Conservation (phyloP, 768 basidiomycete species). For the Leccinum aurantiacum region DNA sequence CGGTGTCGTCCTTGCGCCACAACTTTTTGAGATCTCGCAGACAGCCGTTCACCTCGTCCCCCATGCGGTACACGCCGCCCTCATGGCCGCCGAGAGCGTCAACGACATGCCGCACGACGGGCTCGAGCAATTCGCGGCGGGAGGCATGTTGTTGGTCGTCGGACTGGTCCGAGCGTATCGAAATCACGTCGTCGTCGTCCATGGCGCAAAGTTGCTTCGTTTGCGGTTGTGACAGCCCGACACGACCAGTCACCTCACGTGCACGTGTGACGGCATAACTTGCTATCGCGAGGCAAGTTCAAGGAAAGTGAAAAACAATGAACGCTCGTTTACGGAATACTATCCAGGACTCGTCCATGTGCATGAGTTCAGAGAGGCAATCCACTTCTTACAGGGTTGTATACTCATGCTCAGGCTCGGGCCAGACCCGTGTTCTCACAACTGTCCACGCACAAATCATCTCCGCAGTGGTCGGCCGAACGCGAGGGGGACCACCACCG, state of each 20-base stretch:
- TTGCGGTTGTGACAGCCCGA: constrained; percentile 17
- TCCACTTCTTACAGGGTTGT: constrained; percentile 2
- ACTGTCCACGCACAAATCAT: constrained; percentile 14
- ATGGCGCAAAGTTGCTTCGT: constrained; percentile 9
- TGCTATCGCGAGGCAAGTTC: background rate
- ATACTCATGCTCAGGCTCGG: constrained; percentile 6
- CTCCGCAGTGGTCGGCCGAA: constrained; percentile 8
- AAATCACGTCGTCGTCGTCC: constrained; percentile 36
- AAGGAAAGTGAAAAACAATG: background rate
- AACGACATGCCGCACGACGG: constrained; percentile 71
- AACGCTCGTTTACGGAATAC: background rate
- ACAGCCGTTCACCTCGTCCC: constrained; percentile 81
- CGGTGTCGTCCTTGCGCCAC: constrained; percentile 95
- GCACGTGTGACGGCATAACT: constrained; percentile 3
- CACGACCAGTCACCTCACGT: constrained; percentile 34
- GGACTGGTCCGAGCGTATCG: constrained; percentile 32
- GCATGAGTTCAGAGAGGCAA: background rate
- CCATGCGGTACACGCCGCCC: constrained; percentile 64
- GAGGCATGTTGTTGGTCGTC: constrained; percentile 33
- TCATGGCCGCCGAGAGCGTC: constrained; percentile 81
- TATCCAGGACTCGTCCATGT: background rate
- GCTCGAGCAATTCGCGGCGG: constrained; percentile 58
- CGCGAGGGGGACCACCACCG: background rate
- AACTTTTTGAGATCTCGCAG: constrained; percentile 92
- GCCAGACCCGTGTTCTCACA: constrained; percentile 6